phyloP scores from a whole-genome alignment of 2,329 filamentous ascomycete genomes.

The Magnaporthiopsis incrustans region DNA sequence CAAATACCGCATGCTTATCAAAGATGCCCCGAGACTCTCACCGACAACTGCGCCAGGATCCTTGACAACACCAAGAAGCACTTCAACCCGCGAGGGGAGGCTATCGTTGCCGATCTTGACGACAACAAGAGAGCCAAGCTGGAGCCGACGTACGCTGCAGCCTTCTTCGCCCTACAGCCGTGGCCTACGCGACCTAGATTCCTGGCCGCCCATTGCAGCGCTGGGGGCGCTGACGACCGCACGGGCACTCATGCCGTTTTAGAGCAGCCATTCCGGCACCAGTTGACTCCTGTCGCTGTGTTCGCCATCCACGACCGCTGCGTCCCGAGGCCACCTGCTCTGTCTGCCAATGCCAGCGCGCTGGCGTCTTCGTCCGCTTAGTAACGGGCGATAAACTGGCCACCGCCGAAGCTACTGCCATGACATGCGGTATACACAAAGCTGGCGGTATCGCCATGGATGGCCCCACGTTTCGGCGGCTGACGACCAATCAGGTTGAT shows the following conservation, averaged over 20 bases:
- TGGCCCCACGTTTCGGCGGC: constrained; percentile 44
- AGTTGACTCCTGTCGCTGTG: constrained; percentile 48
- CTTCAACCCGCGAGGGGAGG: too few species aligned
- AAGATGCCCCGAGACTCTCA: too few species aligned
- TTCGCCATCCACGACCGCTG: constrained; percentile 63
- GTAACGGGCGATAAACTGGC: constrained; percentile 54
- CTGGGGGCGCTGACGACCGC: constrained; percentile 52
- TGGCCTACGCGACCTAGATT: constrained; percentile 60
- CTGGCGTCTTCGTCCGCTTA: constrained; percentile 53
- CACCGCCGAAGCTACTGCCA: constrained; percentile 50
- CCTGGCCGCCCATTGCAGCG: constrained; percentile 56
- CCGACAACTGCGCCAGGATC: too few species aligned
- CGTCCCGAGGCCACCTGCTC: constrained; percentile 54
- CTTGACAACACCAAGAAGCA: too few species aligned
- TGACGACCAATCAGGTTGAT: constrained; percentile 41
- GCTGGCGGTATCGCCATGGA: constrained; percentile 47
- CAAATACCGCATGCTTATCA: too few species aligned
- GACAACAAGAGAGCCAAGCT: too few species aligned
- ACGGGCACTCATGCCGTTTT: constrained; percentile 32
- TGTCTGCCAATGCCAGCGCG: constrained; percentile 44
- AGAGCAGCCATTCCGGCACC: constrained; percentile 7
- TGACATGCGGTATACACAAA: constrained; percentile 42
- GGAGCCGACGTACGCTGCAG: too few species aligned
- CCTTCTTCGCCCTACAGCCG: constrained; percentile 37
- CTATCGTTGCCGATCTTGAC: too few species aligned